Evolutionary conservation across 371 early-diverging fungal genomes (phyloP).

Genomic region (Massospora cicadina): DNA sequence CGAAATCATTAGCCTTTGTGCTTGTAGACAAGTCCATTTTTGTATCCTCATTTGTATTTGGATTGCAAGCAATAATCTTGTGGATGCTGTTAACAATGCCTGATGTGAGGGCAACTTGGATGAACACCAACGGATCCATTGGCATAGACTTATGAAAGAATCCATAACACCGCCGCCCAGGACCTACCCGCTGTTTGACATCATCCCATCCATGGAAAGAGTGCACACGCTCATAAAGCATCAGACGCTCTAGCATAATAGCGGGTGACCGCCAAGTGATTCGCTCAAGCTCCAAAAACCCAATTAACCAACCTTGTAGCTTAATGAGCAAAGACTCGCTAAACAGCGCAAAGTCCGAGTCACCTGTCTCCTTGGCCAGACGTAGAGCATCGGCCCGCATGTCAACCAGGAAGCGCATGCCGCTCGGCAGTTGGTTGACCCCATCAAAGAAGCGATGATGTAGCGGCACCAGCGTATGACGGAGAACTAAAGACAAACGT

Average conservation of each 20-base stretch:
- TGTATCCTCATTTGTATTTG: too few relatives aligned
- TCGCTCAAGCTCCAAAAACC: conserved; percentile 44
- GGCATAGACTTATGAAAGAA: conserved; percentile 55
- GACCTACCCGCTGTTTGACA: conserved; percentile 58
- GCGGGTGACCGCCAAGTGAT: conserved; percentile 66
- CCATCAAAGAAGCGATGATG: conserved; percentile 48
- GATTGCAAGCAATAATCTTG: too few relatives aligned
- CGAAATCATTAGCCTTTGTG: conserved; percentile 18
- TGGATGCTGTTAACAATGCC: conserved; percentile 23
- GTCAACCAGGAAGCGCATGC: conserved; percentile 50
- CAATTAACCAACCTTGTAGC: conserved; percentile 44
- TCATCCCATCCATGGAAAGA: conserved; percentile 51
- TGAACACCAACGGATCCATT: conserved; percentile 60
- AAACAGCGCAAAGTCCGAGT: conserved; percentile 24
- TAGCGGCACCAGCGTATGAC: conserved; percentile 36
- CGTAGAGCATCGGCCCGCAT: conserved; percentile 49
- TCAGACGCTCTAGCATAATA: conserved; percentile 55
- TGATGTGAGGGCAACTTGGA: conserved; percentile 52
- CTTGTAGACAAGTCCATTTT: conserved; percentile 26
- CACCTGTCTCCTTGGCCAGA: neutral
- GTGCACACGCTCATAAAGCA: conserved; percentile 68
- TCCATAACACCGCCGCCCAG: conserved; percentile 56
- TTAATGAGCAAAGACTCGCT: conserved; percentile 34
- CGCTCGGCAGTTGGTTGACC: conserved; percentile 50
- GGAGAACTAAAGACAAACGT: too few relatives aligned